phyloP scores from a whole-genome alignment of 495 filamentous ascomycete genomes.

The Oidiodendron maius region DNA sequence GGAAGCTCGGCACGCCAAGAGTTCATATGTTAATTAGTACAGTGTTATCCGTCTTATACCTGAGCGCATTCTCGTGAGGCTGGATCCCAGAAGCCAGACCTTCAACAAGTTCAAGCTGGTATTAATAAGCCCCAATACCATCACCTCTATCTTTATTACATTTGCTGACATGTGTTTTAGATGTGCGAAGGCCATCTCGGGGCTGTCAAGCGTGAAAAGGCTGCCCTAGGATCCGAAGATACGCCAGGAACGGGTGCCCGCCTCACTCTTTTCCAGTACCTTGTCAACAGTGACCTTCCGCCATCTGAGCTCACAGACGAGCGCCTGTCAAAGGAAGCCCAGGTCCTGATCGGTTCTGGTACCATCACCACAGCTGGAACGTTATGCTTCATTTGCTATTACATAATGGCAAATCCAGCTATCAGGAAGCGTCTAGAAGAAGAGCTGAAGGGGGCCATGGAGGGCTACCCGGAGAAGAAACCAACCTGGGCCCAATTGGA shows the following conservation, averaged over 20 bases:
- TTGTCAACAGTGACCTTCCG: not conserved
- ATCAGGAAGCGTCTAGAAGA: not conserved
- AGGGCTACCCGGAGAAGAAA: not conserved
- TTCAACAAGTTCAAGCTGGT: no score
- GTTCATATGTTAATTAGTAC: no score
- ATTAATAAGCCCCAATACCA: no score
- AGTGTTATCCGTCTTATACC: no score
- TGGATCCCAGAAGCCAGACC: no score
- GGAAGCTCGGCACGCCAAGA: no score
- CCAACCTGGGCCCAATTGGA: not conserved
- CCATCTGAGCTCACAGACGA: not conserved
- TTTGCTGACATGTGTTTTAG: no score
- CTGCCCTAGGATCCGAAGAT: no score
- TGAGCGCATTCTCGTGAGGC: no score
- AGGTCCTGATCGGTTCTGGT: not conserved
- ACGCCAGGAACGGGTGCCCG: not conserved
- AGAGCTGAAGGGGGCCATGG: not conserved
- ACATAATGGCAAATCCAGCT: not conserved
- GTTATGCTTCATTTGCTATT: not conserved
- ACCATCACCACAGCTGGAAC: not conserved
- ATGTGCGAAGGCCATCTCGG: no score
- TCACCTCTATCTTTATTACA: no score
- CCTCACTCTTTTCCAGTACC: not conserved
- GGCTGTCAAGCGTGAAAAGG: no score
- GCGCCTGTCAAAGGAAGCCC: not conserved